These are phyloP conservation scores for Trichaptum fuscoviolaceum DNA, from an alignment of 768 basidiomycete species.

Conservation along the genomic window DNA sequence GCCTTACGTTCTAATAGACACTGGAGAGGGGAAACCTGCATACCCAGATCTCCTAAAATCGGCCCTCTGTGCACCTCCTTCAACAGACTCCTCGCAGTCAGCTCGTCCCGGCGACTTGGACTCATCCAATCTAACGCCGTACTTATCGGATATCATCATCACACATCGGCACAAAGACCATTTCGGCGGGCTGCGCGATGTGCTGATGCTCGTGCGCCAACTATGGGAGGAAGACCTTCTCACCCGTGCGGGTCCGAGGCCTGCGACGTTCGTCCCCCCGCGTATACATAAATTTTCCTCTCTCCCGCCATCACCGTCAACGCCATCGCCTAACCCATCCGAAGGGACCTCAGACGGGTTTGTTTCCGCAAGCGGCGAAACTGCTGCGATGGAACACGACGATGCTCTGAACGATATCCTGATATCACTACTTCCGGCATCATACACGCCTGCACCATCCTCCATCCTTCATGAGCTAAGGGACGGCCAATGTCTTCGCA, in stretches of 20 bases:
- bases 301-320: conserved; percentile 16
- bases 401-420: conserved; percentile 36
- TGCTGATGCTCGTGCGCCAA: conserved; percentile 58
- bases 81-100: conserved; percentile 9
- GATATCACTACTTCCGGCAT: conserved; percentile 35
- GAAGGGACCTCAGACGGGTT: background rate
- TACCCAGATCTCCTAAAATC: conserved; percentile 65
- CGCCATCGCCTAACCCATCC: background rate
- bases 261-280: conserved; percentile 53
- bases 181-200: conserved; percentile 64
- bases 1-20: conserved; percentile 79
- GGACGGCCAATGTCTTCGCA: conserved; percentile 47
- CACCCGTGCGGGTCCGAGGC: conserved; percentile 15
- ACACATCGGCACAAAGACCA: conserved; percentile 93
- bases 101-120: conserved; percentile 7
- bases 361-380: conserved; percentile 14
- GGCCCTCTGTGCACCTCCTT: conserved; percentile 41
- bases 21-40: conserved; percentile 65
- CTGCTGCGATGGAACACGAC: conserved; percentile 18
- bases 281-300: conserved; percentile 69
- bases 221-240: conserved; percentile 53
- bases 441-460: conserved; percentile 39
- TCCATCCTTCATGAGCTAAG: conserved; percentile 54
- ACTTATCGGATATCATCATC: conserved; percentile 84
- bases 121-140: conserved; percentile 37